Conservation (phyloP, 2,329 filamentous ascomycete species). For the Pseudogymnoascus pannorum region DNA sequence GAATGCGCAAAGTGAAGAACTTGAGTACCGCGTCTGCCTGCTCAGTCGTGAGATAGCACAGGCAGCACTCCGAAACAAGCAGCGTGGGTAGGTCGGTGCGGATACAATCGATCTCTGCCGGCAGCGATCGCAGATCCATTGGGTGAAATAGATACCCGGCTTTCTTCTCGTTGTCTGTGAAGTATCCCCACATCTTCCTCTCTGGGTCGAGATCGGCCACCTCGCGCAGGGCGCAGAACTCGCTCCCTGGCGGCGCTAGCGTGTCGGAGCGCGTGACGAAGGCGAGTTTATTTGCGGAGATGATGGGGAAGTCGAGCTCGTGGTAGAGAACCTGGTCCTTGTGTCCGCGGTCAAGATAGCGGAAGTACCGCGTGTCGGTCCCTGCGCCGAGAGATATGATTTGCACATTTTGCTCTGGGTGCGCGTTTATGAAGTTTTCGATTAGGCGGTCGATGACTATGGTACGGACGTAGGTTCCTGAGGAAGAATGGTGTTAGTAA, state of each 20-base stretch:
- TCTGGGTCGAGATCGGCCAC: conserved; percentile 11
- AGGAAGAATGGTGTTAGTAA: background rate
- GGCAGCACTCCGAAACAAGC: conserved; percentile 88
- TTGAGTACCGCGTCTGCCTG: conserved; percentile 57
- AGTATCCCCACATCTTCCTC: background rate
- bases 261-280: conserved; percentile 13
- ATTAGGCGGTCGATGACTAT: conserved; percentile 75
- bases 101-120: conserved; percentile 36
- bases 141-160: conserved; percentile 42
- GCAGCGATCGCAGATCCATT: conserved; percentile 27
- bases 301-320: conserved; percentile 80
- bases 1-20: conserved; percentile 52
- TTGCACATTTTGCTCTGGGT: conserved; percentile 46
- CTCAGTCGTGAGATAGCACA: conserved; percentile 71
- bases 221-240: conserved; percentile 15
- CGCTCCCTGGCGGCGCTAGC: conserved; percentile 22
- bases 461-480: conserved; percentile 90
- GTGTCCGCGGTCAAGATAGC: conserved; percentile 29
- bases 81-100: conserved; percentile 64
- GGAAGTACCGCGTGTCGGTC: conserved; percentile 83
- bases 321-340: conserved; percentile 60
- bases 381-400: conserved; percentile 90
- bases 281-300: conserved; percentile 49
- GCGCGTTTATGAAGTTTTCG: conserved; percentile 53
- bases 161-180: background rate